Evolutionary conservation across 148 eudicot genomes (phyloP).

Genomic region (Spergularia bocconei): DNA sequence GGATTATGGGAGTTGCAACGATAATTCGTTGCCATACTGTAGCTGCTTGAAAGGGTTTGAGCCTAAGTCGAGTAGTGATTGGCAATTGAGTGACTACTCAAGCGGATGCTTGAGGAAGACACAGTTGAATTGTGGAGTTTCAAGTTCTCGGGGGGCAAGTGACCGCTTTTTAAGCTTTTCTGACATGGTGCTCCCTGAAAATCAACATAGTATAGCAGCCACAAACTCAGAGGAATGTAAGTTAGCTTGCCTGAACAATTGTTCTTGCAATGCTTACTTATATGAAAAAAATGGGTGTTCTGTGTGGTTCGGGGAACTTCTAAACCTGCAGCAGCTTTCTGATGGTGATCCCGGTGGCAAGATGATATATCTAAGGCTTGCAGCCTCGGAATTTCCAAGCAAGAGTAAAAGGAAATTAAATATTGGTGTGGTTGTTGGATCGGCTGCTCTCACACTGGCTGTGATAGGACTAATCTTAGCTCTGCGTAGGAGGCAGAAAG

Average conservation of each 20-base stretch:
- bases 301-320: slow-evolving; percentile 25
- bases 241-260: slow-evolving; percentile 34
- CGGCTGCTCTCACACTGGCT: slow-evolving; percentile 3
- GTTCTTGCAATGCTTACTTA: slow-evolving; percentile 48
- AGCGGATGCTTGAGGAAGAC: not conserved
- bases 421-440: not conserved
- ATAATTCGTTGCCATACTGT: slow-evolving; percentile 25
- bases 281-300: slow-evolving; percentile 26
- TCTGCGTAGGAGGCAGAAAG: not conserved
- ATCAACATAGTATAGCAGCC: not conserved
- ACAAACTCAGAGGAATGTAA: slow-evolving; percentile 29
- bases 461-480: slow-evolving; percentile 4
- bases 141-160: slow-evolving; percentile 12
- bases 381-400: slow-evolving; percentile 8
- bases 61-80: slow-evolving; percentile 9
- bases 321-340: slow-evolving; percentile 28
- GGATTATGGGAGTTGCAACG: slow-evolving; percentile 37
- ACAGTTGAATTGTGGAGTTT: not conserved
- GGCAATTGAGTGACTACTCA: not conserved
- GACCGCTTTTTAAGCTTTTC: slow-evolving; percentile 28
- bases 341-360: slow-evolving; percentile 25
- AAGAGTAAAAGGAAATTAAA: slow-evolving; percentile 4
- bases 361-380: not conserved
- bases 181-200: slow-evolving; percentile 26
- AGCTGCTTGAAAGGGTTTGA: slow-evolving; percentile 33